Evolutionary conservation across 2,329 filamentous ascomycete species (phyloP).

Genomic region (Didymella lethalis): DNA sequence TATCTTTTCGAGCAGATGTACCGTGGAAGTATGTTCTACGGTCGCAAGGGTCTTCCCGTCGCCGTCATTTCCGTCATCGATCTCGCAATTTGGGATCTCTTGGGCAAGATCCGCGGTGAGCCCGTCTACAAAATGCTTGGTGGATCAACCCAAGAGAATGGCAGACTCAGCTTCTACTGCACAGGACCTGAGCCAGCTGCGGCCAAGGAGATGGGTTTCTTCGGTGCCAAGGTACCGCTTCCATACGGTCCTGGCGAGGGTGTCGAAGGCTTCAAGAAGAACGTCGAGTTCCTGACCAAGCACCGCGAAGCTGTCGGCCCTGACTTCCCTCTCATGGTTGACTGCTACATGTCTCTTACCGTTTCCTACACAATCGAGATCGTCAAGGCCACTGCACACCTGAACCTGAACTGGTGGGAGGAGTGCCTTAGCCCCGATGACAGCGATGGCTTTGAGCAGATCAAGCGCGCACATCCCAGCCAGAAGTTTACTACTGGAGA

Average conservation of each 20-base stretch:
- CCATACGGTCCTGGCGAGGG: slow-evolving; percentile 92
- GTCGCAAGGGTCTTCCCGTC: slow-evolving; percentile 86
- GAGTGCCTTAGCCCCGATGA: slow-evolving; percentile 92
- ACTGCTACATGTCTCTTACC: slow-evolving; percentile 97
- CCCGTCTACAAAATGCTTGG: slow-evolving; percentile 95
- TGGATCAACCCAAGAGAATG: slow-evolving; percentile 76
- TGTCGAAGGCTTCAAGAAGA: slow-evolving; percentile 81
- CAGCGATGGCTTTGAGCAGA: slow-evolving; percentile 85
- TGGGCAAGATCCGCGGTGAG: slow-evolving; percentile 90
- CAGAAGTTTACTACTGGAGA: slow-evolving; percentile 96
- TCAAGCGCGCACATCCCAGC: slow-evolving; percentile 89
- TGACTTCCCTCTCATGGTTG: slow-evolving; percentile 91
- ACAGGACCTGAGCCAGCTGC: slow-evolving; percentile 84
- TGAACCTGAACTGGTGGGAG: slow-evolving; percentile 98
- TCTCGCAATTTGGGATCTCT: slow-evolving; percentile 88
- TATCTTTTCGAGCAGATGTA: slow-evolving; percentile 97
- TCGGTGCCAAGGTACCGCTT: slow-evolving; percentile 87
- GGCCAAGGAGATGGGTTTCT: slow-evolving; percentile 87
- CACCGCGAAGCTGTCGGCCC: slow-evolving; percentile 86
- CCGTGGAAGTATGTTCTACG: slow-evolving; percentile 94
- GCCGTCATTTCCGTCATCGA: slow-evolving; percentile 96
- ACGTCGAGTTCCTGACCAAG: slow-evolving; percentile 85
- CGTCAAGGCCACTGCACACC: slow-evolving; percentile 79
- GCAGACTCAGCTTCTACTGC: slow-evolving; percentile 87
- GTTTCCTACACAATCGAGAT: slow-evolving; percentile 93